A percentile compares a stretch with the other conserved stretches of the same genome.
phyloP scores from a whole-genome alignment of 352 stramenopile genomes.

The Phytopythium cucurbitacearum region DNA sequence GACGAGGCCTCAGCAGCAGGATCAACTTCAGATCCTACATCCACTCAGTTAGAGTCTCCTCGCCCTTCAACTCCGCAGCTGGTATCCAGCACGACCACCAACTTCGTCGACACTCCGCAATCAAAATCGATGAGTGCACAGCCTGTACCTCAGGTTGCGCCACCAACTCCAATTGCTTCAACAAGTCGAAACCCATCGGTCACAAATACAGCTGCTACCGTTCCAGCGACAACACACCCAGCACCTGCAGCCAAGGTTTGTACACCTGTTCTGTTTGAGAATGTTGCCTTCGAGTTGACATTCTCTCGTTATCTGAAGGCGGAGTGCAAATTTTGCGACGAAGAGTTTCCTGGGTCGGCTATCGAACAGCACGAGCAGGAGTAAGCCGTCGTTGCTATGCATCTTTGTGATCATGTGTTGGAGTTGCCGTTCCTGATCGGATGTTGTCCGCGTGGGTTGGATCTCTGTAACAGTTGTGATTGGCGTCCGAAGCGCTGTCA shows the following conservation, averaged over 20 bases:
- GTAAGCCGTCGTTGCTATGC: constrained; percentile 14
- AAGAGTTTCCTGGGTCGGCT: constrained; percentile 46
- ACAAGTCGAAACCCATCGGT: constrained; percentile 1
- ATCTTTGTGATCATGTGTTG: not conserved
- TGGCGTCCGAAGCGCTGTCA: constrained; percentile 77
- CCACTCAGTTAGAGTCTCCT: not conserved
- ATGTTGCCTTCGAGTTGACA: no score
- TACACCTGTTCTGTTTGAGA: not conserved
- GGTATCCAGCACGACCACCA: not conserved
- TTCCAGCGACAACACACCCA: not conserved
- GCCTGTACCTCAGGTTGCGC: no score
- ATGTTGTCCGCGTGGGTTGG: no score
- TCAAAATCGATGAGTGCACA: no score
- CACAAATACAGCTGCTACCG: constrained; percentile 10
- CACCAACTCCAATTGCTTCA: no score
- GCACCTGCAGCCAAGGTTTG: not conserved
- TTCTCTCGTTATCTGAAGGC: constrained; percentile 13
- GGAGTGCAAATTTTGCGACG: constrained; percentile 81
- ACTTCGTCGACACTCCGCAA: not conserved
- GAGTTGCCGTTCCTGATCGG: no score
- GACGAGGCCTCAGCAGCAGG: not conserved
- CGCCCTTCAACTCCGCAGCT: not conserved
- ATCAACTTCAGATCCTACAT: constrained; percentile 1
- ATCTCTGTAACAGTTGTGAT: constrained; percentile 38
- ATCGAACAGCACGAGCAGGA: constrained; percentile 62